Evolutionary conservation across 352 stramenopile species (phyloP).

Genomic region (Pythium oligandrum): DNA sequence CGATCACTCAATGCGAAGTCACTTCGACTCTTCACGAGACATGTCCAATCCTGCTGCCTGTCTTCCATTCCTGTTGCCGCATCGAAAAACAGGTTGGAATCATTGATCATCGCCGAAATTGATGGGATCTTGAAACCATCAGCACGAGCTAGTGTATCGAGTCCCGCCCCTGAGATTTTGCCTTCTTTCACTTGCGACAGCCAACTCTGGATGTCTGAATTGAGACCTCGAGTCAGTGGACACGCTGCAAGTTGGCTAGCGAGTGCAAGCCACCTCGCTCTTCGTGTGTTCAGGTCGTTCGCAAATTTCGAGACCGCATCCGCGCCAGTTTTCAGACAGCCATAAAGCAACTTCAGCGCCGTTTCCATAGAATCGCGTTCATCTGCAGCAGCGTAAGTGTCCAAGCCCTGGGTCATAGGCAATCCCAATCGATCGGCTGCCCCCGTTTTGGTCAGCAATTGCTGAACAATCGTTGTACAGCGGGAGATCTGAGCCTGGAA

Average conservation of each 20-base stretch:
- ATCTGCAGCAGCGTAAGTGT: conserved; percentile 15
- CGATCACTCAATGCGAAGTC: conserved; percentile 41
- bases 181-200: conserved; percentile 67
- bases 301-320: conserved; percentile 17
- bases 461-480: conserved; percentile 29
- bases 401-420: not conserved
- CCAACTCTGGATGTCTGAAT: conserved; percentile 69
- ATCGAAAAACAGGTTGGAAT: conserved; percentile 25
- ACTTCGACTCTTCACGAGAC: conserved; percentile 25
- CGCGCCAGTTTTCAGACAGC: conserved; percentile 18
- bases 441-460: conserved; percentile 17
- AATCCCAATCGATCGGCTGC: not conserved
- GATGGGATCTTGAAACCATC: not conserved
- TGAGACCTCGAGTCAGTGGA: conserved; percentile 35
- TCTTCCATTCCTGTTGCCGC: not conserved
- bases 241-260: conserved; percentile 66
- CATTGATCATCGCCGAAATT: conserved; percentile 4
- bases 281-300: conserved; percentile 29
- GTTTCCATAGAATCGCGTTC: conserved; percentile 18
- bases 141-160: conserved; percentile 25
- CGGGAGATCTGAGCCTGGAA: conserved; percentile 43
- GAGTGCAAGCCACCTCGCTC: conserved; percentile 64
- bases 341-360: conserved; percentile 14
- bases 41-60: conserved; percentile 19
- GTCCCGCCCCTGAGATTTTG: conserved; percentile 68